Percentiles rank a stretch among this genome's conserved stretches.
Conservation (phyloP, 768 basidiomycete genomes). For the Rhizopogon rudus region DNA sequence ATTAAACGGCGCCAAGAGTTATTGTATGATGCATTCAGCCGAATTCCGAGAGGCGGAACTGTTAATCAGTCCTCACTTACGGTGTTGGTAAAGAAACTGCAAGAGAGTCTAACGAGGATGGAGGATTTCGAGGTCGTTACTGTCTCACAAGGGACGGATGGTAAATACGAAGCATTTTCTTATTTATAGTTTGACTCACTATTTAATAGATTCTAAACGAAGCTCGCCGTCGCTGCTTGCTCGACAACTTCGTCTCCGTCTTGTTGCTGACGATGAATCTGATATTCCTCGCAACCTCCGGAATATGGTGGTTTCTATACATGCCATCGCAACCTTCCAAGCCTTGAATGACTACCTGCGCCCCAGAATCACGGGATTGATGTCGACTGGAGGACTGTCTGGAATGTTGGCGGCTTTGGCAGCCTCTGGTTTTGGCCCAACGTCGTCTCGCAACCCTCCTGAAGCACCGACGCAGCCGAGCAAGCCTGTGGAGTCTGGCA, state of each 20-base stretch:
- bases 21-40: slow-evolving; percentile 73
- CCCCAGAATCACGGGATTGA: slow-evolving; percentile 75
- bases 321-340: slow-evolving; percentile 97
- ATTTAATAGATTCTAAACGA: slow-evolving; percentile 73
- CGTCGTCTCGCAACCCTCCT: slow-evolving; percentile 31
- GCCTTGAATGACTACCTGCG: slow-evolving; percentile 95
- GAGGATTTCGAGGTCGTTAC: slow-evolving; percentile 95
- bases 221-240: slow-evolving; percentile 90
- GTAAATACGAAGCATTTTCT: slow-evolving; percentile 34
- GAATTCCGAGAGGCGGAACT: slow-evolving; percentile 39
- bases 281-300: slow-evolving; percentile 84
- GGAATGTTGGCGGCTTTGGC: slow-evolving; percentile 91
- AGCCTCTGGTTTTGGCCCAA: slow-evolving; percentile 62
- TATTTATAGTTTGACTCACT: background rate
- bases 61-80: slow-evolving; percentile 57
- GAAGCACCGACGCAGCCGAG: slow-evolving; percentile 27
- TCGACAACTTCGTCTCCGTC: slow-evolving; percentile 82
- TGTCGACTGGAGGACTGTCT: slow-evolving; percentile 62
- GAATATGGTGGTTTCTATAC: slow-evolving; percentile 94
- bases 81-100: slow-evolving; percentile 89
- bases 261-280: slow-evolving; percentile 85
- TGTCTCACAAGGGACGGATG: slow-evolving; percentile 76
- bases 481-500: slow-evolving; percentile 14
- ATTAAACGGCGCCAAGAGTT: slow-evolving; percentile 67
- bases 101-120: slow-evolving; percentile 92